Conservation (phyloP, 1,284 basidiomycete species). For the Austroboletus niveus region DNA sequence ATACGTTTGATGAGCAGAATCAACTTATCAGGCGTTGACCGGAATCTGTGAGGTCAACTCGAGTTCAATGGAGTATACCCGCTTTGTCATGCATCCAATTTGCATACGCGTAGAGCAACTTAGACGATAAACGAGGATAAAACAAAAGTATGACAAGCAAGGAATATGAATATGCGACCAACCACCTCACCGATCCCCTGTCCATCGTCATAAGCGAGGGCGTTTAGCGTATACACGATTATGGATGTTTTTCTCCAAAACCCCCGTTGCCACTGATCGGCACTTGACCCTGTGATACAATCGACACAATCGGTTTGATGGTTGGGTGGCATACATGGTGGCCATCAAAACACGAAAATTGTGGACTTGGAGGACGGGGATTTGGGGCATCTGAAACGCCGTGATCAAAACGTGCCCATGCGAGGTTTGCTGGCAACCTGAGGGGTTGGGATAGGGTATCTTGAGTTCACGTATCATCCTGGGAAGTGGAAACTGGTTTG, state of each 20-base stretch:
- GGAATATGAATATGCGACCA: too few relatives aligned
- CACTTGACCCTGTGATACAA: conserved; percentile 40
- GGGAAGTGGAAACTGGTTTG: conserved; percentile 7
- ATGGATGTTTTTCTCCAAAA: too few relatives aligned
- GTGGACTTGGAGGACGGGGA: conserved; percentile 38
- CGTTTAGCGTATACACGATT: not conserved
- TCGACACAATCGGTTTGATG: conserved; percentile 59
- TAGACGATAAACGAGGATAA: too few relatives aligned
- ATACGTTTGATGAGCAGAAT: too few relatives aligned
- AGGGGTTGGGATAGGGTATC: conserved; percentile 12
- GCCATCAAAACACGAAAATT: conserved; percentile 59
- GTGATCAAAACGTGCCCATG: not conserved
- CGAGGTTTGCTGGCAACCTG: conserved; percentile 12
- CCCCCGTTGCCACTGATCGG: conserved; percentile 36
- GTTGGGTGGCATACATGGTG: conserved; percentile 53
- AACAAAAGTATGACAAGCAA: too few relatives aligned
- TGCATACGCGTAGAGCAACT: too few relatives aligned
- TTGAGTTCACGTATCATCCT: not conserved
- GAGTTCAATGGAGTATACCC: too few relatives aligned
- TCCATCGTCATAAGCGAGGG: not conserved
- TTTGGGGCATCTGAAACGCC: not conserved
- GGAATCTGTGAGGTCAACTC: too few relatives aligned
- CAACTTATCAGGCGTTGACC: too few relatives aligned
- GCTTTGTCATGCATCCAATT: too few relatives aligned
- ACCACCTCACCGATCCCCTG: too few relatives aligned